Conservation (phyloP, 1,139 yeast genomes). For the Magnusiomyces sp. region DNA sequence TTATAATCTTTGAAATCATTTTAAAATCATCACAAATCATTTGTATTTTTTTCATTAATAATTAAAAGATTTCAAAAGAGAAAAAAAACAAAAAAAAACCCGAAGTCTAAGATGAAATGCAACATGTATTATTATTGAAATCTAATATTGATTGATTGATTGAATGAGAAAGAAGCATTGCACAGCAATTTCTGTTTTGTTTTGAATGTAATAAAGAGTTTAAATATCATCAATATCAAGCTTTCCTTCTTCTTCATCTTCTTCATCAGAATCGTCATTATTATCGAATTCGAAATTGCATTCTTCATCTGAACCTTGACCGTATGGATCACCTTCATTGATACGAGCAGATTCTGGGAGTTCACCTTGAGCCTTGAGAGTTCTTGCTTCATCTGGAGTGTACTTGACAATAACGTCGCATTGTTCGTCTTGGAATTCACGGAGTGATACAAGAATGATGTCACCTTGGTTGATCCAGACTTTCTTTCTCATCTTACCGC, state of each 20-base stretch:
- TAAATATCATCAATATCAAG: constrained; percentile 76
- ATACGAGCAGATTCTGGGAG: constrained; percentile 91
- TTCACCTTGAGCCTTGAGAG: constrained; percentile 92
- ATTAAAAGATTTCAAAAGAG: too few relatives aligned
- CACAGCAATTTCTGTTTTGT: too few relatives aligned
- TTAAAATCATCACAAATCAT: too few relatives aligned
- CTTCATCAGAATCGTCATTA: constrained; percentile 74
- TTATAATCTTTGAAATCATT: too few relatives aligned
- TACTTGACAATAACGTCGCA: constrained; percentile 97
- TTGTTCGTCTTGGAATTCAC: constrained; percentile 98
- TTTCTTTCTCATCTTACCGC: constrained; percentile 98
- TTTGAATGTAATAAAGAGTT: too few relatives aligned
- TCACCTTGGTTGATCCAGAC: constrained; percentile 99
- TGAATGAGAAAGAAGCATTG: too few relatives aligned
- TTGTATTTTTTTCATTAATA: too few relatives aligned
- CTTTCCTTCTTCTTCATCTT: constrained; percentile 59
- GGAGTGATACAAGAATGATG: constrained; percentile 84
- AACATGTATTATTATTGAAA: too few relatives aligned
- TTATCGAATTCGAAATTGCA: constrained; percentile 98
- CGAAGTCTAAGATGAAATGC: too few relatives aligned
- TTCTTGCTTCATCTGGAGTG: constrained; percentile 96
- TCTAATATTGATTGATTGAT: too few relatives aligned
- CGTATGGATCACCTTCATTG: constrained; percentile 95
- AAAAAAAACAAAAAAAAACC: too few relatives aligned
- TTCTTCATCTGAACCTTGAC: constrained; percentile 94